Evolutionary conservation across 2,329 filamentous ascomycete species (phyloP).

Genomic region (Sclerotinia glacialis): DNA sequence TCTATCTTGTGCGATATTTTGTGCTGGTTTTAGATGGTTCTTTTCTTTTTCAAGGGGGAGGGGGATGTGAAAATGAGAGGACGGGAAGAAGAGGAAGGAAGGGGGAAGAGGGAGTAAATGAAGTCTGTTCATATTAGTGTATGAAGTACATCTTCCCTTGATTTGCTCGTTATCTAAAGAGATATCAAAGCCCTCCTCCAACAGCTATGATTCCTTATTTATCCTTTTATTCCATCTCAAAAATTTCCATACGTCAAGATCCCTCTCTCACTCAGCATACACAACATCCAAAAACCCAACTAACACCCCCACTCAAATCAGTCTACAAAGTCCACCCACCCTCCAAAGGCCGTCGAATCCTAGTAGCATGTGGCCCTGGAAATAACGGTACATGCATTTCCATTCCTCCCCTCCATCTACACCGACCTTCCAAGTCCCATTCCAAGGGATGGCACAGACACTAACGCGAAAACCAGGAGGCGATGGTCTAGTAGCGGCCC

Average conservation of each 20-base stretch:
- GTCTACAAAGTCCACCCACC: constrained; percentile 83
- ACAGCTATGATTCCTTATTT: neutral
- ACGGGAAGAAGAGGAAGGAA: no score
- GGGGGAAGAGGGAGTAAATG: neutral
- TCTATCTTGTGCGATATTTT: neutral
- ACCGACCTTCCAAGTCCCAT: neutral
- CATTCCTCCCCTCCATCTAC: no score
- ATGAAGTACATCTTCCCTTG: neutral
- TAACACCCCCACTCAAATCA: constrained; percentile 39
- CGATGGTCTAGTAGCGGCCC: constrained; percentile 89
- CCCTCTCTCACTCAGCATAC: no score
- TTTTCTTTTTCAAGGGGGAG: rapidly evolving
- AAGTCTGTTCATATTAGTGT: neutral
- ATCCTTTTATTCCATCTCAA: neutral
- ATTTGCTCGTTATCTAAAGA: neutral
- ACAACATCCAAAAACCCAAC: neutral
- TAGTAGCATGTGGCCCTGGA: constrained; percentile 87
- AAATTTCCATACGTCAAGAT: no score
- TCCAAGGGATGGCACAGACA: neutral
- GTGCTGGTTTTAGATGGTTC: neutral
- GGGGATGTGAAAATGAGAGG: no score
- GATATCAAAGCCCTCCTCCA: rapidly evolving
- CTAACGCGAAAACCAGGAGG: constrained; percentile 57
- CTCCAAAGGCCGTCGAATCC: constrained; percentile 65
- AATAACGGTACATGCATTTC: constrained; percentile 56